These are phyloP conservation scores for Blastocystis sp. DNA, from an alignment of 352 stramenopile species.

Conservation along the genomic window DNA sequence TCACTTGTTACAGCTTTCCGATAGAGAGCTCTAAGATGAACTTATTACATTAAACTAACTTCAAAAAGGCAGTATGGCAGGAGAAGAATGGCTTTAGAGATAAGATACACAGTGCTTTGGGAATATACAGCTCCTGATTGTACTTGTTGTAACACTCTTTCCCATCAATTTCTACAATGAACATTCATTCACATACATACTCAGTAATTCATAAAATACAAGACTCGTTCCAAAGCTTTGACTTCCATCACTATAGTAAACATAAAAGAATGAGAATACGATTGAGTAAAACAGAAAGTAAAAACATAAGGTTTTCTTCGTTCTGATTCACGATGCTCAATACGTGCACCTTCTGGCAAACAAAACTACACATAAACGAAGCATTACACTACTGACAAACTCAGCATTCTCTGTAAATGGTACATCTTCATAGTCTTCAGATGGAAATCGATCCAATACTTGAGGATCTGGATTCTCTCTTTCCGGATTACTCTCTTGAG, in stretches of 20 bases:
- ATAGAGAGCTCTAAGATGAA: slow-evolving; percentile 5
- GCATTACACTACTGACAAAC: not conserved
- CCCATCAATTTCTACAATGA: slow-evolving; percentile 38
- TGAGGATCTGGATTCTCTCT: slow-evolving; percentile 40
- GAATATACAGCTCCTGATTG: slow-evolving; percentile 60
- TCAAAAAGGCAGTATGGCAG: slow-evolving; percentile 12
- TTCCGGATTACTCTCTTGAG: slow-evolving; percentile 38
- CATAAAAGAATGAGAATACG: not conserved
- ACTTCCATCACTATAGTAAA: slow-evolving; percentile 28
- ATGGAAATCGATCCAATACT: slow-evolving; percentile 28
- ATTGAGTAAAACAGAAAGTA: slow-evolving; percentile 64
- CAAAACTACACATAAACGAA: slow-evolving; percentile 9
- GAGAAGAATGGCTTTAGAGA: slow-evolving; percentile 65
- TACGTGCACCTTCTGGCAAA: slow-evolving; percentile 21
- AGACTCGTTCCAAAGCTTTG: slow-evolving; percentile 57
- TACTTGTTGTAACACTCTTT: slow-evolving; percentile 65
- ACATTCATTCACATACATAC: not conserved
- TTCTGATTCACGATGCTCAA: slow-evolving; percentile 44
- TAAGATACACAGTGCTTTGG: slow-evolving; percentile 55
- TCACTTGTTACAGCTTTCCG: slow-evolving; percentile 14
- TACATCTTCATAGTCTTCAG: slow-evolving; percentile 37
- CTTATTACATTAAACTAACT: not conserved
- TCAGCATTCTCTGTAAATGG: slow-evolving; percentile 67
- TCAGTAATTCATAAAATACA: slow-evolving; percentile 52
- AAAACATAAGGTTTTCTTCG: slow-evolving; percentile 48